Evolutionary conservation across 2,329 filamentous ascomycete species (phyloP), one percentile per base, ranked within the genome.

Genomic region (Monosporascus cannonballus): DNA sequence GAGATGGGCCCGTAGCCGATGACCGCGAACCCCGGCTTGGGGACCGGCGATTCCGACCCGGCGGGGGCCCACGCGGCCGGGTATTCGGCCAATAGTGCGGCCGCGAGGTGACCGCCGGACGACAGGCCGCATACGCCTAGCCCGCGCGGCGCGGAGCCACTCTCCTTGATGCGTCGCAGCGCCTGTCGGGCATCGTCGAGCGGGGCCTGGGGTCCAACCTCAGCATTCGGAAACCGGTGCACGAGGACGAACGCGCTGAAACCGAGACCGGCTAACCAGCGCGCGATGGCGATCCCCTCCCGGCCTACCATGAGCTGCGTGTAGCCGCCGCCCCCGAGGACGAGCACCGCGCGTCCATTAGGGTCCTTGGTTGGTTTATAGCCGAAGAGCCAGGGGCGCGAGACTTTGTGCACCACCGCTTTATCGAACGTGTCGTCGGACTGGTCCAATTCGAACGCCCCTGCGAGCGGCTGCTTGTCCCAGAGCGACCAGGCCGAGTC

Each of bases 1-100:
- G 58, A 61, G 18, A 61, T 61, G n/a, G 59, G 59, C 7, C 55
- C 59, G 49, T 61, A 61, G 11, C 59, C 58, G n/a, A 61, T 56
- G 34, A 60, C 56, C 1, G 54, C 57, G 11, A 61, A 61, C 3
- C 49, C 51, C 0, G 51, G 48, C 5, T 55, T 51, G 18, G 59
- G 59, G 6, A 58, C 51, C 6, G 55, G 25, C 4, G 54, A 47
- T 15, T 54, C 46, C 1, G 54, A 27, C 2, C 2, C 27, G 9
- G 27, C 27, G 4, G 27, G 27, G 27, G 51, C 44, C 59, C 59
- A 61, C 3, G 44, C 27, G 2, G 50, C 11, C 6, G 59, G 59
- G 52, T 59, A 61, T 25, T 56, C 53, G 3, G 59, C 52, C n/a
- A 61, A 37, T 27, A 61, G 42, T 24, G 59, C 58, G 5, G 59